Conservation (phyloP, 192 early-diverging fungal species). For the Helicostylum pulchrum region DNA sequence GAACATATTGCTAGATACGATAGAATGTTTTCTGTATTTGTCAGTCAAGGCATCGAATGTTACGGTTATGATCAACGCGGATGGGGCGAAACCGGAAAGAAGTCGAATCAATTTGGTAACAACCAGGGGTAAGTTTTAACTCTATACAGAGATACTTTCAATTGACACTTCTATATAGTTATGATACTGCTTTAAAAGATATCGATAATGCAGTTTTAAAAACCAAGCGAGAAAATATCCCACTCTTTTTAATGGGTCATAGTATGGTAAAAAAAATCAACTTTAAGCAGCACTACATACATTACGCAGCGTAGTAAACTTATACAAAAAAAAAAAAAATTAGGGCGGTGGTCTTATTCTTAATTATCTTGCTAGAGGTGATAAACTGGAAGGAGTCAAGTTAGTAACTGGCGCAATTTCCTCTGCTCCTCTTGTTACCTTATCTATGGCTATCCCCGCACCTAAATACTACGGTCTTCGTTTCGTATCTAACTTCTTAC, state of each 20-base stretch:
- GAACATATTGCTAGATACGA: constrained; percentile 55
- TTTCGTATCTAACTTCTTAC: constrained; percentile 38
- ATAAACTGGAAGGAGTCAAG: constrained; percentile 32
- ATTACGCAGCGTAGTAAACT: too few species aligned
- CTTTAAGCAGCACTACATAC: too few species aligned
- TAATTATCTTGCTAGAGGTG: constrained; percentile 45
- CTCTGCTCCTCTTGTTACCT: constrained; percentile 46
- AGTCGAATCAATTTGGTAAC: constrained; percentile 42
- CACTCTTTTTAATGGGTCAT: constrained; percentile 55
- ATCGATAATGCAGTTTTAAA: constrained; percentile 43
- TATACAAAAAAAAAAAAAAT: too few species aligned
- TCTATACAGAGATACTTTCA: too few species aligned
- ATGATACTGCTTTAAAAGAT: constrained; percentile 44
- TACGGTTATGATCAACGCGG: constrained; percentile 65
- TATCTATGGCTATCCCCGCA: constrained; percentile 29
- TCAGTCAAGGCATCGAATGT: constrained; percentile 52
- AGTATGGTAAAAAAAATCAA: constrained; percentile 49
- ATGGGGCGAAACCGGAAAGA: constrained; percentile 60
- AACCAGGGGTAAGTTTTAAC: constrained; percentile 40
- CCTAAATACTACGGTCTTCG: constrained; percentile 30
- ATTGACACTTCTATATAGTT: constrained; percentile 13
- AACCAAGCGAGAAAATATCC: constrained; percentile 35
- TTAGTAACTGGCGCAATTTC: constrained; percentile 51
- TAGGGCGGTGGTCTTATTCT: constrained; percentile 49
- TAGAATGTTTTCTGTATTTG: constrained; percentile 55